Conservation (phyloP, 805 yeast species). For the Isabelozyma heimii region DNA sequence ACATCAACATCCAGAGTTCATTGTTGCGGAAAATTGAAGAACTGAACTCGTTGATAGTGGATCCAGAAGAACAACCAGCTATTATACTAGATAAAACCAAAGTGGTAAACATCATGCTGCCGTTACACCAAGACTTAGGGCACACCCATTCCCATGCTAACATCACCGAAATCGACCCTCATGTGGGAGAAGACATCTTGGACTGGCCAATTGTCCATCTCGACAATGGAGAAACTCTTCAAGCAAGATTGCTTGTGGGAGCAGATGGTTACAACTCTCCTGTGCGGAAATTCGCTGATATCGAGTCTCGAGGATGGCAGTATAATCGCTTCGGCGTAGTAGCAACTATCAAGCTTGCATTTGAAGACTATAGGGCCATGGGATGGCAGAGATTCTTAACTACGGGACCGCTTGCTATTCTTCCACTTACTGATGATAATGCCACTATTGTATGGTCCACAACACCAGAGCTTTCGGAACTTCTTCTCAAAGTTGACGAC, state of each 20-base stretch:
- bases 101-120: slow-evolving; percentile 51
- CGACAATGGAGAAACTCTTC: slow-evolving; percentile 59
- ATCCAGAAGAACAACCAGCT: slow-evolving; percentile 18
- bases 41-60: slow-evolving; percentile 15
- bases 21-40: slow-evolving; percentile 48
- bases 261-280: slow-evolving; percentile 97
- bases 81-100: slow-evolving; percentile 62
- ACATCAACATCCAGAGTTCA: slow-evolving; percentile 76
- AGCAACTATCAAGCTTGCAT: slow-evolving; percentile 75
- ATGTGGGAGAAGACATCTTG: slow-evolving; percentile 20
- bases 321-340: slow-evolving; percentile 91
- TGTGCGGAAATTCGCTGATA: slow-evolving; percentile 75
- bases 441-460: slow-evolving; percentile 96
- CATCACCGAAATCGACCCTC: slow-evolving; percentile 15
- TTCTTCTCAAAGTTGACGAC: slow-evolving; percentile 57
- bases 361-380: slow-evolving; percentile 64
- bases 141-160: slow-evolving; percentile 10
- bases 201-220: slow-evolving; percentile 79
- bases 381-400: slow-evolving; percentile 94
- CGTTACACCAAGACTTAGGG: slow-evolving; percentile 7
- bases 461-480: slow-evolving; percentile 67
- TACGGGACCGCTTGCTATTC: slow-evolving; percentile 88
- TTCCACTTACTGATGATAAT: slow-evolving; percentile 82
- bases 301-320: slow-evolving; percentile 89
- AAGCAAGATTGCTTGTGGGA: slow-evolving; percentile 80